A percentile compares a stretch with the other conserved stretches of the same genome.
phyloP scores from a whole-genome alignment of 2,329 filamentous ascomycete species.

The Hymenoscyphus scutula region DNA sequence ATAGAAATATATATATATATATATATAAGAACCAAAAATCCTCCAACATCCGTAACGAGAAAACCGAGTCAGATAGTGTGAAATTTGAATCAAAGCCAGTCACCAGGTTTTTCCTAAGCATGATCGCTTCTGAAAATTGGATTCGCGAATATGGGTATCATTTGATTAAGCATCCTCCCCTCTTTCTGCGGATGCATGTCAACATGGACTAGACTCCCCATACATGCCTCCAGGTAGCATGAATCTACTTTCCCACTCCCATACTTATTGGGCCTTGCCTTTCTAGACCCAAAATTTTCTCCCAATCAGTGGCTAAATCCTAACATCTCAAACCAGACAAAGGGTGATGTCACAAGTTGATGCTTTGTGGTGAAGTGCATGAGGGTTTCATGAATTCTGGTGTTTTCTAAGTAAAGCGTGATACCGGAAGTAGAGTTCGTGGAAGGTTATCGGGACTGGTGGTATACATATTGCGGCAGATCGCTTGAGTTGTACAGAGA shows the following conservation, averaged over 20 bases:
- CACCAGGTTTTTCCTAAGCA: not conserved
- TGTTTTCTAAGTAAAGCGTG: not conserved
- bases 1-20: too few species aligned
- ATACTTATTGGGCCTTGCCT: not conserved
- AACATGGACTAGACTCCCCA: not conserved
- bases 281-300: not conserved
- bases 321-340: not conserved
- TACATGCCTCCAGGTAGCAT: not conserved
- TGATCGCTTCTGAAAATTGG: not conserved
- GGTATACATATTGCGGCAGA: too few species aligned
- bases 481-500: not conserved
- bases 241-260: not conserved
- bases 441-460: not conserved
- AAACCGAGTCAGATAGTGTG: not conserved
- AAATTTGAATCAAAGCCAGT: not conserved
- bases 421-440: not conserved
- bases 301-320: not conserved
- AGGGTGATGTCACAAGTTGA: too few species aligned
- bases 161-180: not conserved
- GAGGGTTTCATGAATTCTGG: not conserved
- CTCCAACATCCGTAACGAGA: not conserved
- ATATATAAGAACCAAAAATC: not conserved
- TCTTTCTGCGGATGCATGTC: not conserved
- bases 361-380: not conserved
- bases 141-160: constrained; percentile 7